Evolutionary conservation across 1,284 basidiomycete genomes (phyloP).

Genomic region (Ganoderma resinaceum): DNA sequence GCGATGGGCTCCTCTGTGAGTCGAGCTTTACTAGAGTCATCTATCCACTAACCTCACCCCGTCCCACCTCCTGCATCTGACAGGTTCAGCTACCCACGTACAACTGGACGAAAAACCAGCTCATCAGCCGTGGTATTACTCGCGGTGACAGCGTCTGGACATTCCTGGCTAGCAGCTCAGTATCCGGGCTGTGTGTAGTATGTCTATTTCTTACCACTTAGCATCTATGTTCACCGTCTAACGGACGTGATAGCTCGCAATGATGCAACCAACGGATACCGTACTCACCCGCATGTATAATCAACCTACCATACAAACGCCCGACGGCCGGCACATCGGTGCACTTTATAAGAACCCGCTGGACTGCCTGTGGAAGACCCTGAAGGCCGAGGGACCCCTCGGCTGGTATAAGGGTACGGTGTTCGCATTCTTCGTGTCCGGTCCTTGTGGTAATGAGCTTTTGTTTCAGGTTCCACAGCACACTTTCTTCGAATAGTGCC

Average conservation of each 20-base stretch:
- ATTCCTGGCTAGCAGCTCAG: constrained; percentile 86
- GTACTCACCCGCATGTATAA: constrained; percentile 97
- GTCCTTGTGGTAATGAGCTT: background rate
- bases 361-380: constrained; percentile 96
- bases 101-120: constrained; percentile 87
- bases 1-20: constrained; percentile 90
- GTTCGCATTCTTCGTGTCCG: too few species aligned
- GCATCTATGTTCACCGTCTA: background rate
- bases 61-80: background rate
- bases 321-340: constrained; percentile 80
- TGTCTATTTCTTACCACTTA: constrained; percentile 35
- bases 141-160: constrained; percentile 84
- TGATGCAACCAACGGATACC: constrained; percentile 91
- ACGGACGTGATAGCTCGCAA: constrained; percentile 63
- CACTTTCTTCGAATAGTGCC: constrained; percentile 93
- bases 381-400: constrained; percentile 87
- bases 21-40: constrained; percentile 4
- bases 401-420: constrained; percentile 90
- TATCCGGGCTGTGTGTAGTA: constrained; percentile 93
- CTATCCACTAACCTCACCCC: background rate
- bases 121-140: constrained; percentile 70
- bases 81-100: constrained; percentile 96
- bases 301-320: constrained; percentile 80
- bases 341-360: constrained; percentile 90
- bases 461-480: constrained; percentile 78